phyloP scores from a whole-genome alignment of 257 asterid species.

The Nicotiana tomentosiformis region DNA sequence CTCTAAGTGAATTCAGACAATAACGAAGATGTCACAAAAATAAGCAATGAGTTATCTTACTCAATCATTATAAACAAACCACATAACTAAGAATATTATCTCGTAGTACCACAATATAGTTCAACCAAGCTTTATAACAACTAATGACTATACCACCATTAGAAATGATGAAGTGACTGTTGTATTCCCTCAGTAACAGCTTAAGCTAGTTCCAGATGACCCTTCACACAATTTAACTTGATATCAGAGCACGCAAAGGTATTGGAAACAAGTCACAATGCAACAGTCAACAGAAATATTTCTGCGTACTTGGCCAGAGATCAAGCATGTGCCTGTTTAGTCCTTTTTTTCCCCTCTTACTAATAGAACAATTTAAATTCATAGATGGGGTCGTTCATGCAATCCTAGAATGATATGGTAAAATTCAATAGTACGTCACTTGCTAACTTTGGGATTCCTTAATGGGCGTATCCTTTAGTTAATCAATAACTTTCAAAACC shows the following conservation, averaged over 20 bases:
- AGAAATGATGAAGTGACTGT: neutral
- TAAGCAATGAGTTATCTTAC: constrained; percentile 4
- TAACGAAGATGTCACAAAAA: constrained; percentile 14
- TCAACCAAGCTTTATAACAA: neutral
- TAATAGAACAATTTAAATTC: neutral
- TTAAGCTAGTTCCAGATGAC: neutral
- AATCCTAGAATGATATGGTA: neutral
- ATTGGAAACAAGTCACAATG: neutral
- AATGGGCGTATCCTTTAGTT: neutral
- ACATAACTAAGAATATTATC: neutral
- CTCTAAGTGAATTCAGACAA: constrained; percentile 10
- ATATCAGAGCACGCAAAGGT: neutral
- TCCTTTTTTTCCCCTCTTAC: neutral
- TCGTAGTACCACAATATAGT: neutral
- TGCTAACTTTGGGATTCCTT: neutral
- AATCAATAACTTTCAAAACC: neutral
- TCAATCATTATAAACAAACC: neutral
- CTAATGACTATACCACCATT: neutral
- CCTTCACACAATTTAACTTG: neutral
- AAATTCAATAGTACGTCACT: neutral
- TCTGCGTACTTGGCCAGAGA: neutral
- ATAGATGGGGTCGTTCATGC: neutral
- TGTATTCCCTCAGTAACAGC: neutral
- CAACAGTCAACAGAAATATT: neutral
- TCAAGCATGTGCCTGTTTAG: neutral